These are phyloP conservation scores for Botrytis pseudocinerea DNA, from an alignment of 2,329 filamentous ascomycete genomes.

Conservation along the genomic window DNA sequence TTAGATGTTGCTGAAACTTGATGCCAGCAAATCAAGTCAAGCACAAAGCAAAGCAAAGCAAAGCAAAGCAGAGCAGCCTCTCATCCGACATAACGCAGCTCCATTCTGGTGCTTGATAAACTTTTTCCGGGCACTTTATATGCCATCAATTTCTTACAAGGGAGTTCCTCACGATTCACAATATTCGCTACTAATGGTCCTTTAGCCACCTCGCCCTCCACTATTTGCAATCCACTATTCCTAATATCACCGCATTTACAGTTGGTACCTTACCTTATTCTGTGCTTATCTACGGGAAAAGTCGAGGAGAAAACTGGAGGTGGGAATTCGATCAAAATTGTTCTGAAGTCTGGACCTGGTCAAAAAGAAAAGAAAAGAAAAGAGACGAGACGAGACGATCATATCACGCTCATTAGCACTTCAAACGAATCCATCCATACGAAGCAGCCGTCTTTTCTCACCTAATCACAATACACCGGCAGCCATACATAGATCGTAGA, in stretches of 20 bases:
- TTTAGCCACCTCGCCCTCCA: background rate
- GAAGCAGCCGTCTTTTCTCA: background rate
- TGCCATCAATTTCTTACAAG: background rate
- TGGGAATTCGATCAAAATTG: background rate
- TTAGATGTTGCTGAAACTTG: background rate
- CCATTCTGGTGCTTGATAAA: background rate
- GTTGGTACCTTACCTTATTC: conserved; percentile 17
- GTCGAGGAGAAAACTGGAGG: conserved; percentile 1
- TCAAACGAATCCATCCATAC: background rate
- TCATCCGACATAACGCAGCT: background rate
- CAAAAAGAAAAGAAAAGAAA: conserved; percentile 9
- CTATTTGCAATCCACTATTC: background rate
- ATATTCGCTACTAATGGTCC: background rate
- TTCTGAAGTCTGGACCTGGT: conserved; percentile 10
- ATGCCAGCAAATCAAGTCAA: conserved; percentile 7
- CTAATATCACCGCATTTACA: conserved; percentile 12
- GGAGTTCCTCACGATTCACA: background rate
- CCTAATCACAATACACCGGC: background rate
- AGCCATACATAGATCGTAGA: background rate
- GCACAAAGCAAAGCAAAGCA: background rate
- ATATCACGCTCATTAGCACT: background rate
- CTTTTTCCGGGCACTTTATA: background rate
- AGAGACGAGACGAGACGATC: background rate
- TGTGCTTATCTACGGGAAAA: conserved; percentile 8
- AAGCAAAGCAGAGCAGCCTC: background rate